phyloP scores from a whole-genome alignment of 805 yeast genomes.

The Yamadazyma sp. region DNA sequence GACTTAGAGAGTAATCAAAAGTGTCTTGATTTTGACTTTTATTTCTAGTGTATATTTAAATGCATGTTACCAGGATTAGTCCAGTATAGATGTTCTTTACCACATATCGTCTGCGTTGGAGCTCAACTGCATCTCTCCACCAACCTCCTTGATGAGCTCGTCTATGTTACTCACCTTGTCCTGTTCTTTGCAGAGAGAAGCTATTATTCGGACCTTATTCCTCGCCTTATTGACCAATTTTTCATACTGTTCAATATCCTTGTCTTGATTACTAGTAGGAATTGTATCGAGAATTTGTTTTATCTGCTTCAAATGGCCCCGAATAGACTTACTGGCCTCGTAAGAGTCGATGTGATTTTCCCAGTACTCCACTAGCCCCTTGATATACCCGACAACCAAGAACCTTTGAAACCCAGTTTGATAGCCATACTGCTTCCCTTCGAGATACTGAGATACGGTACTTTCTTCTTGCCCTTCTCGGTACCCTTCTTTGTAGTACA shows the following conservation, averaged over 20 bases:
- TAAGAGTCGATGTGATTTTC: slow-evolving; percentile 20
- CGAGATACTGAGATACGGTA: slow-evolving; percentile 55
- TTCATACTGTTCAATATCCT: slow-evolving; percentile 56
- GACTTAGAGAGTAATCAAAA: slow-evolving; percentile 34
- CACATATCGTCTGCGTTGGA: slow-evolving; percentile 45
- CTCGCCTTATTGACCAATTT: slow-evolving; percentile 52
- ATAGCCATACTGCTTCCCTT: slow-evolving; percentile 83
- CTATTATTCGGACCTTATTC: slow-evolving; percentile 59
- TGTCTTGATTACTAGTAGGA: slow-evolving; percentile 46
- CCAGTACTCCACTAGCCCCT: slow-evolving; percentile 49
- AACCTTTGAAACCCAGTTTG: slow-evolving; percentile 76
- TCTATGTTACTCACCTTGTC: slow-evolving; percentile 33
- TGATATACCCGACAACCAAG: slow-evolving; percentile 66
- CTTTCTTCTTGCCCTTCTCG: slow-evolving; percentile 69
- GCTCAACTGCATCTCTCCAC: slow-evolving; percentile 36
- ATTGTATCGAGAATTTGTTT: slow-evolving; percentile 25
- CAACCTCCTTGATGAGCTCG: slow-evolving; percentile 33
- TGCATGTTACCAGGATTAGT: too few relatives aligned
- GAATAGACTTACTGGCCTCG: slow-evolving; percentile 16
- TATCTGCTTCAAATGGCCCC: slow-evolving; percentile 29
- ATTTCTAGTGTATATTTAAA: slow-evolving; percentile 8
- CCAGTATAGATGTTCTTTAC: too few relatives aligned
- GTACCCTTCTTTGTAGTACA: slow-evolving; percentile 66
- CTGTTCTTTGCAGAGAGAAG: slow-evolving; percentile 31
- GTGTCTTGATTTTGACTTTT: slow-evolving; percentile 40